Evolutionary conservation across 176 grass and related monocot species (phyloP).

Genomic region (Musa troglodytarum): DNA sequence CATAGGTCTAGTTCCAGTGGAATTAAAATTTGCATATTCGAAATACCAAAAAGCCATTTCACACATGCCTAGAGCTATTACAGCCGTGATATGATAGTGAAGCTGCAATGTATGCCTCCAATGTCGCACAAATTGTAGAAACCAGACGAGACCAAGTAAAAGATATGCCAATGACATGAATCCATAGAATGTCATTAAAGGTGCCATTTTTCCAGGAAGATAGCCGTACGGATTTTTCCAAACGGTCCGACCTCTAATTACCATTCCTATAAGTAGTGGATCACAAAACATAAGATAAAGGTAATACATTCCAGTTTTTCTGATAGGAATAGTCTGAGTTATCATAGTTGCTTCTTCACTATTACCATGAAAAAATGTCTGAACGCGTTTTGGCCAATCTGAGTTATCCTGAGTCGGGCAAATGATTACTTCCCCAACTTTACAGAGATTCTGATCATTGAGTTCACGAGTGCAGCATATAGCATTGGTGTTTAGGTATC

Average conservation of each 20-base stretch:
- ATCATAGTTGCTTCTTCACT: conserved; percentile 57
- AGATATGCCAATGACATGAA: conserved; percentile 96
- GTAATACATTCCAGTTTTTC: conserved; percentile 94
- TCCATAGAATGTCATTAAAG: conserved; percentile 93
- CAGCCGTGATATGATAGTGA: conserved; percentile 94
- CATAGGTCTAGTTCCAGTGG: conserved; percentile 79
- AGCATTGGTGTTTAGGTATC: conserved; percentile 69
- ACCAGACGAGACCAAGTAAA: conserved; percentile 89
- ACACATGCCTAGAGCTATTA: conserved; percentile 98
- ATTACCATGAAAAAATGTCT: conserved; percentile 80
- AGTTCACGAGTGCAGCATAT: conserved; percentile 88
- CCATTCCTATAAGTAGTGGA: conserved; percentile 61
- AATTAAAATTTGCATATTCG: conserved; percentile 95
- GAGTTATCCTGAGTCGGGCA: conserved; percentile 67
- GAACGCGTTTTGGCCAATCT: conserved; percentile 78
- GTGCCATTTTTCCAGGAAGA: conserved; percentile 96
- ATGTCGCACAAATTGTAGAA: conserved; percentile 72
- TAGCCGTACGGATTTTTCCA: conserved; percentile 97
- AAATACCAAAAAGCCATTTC: conserved; percentile 99
- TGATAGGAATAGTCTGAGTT: conserved; percentile 50
- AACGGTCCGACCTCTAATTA: conserved; percentile 83
- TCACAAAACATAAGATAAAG: conserved; percentile 99
- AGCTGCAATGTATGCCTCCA: conserved; percentile 92
- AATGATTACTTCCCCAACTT: conserved; percentile 92
- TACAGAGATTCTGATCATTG: conserved; percentile 53